phyloP scores from a whole-genome alignment of 2,329 filamentous ascomycete species.

The Niveomyces coronatus region DNA sequence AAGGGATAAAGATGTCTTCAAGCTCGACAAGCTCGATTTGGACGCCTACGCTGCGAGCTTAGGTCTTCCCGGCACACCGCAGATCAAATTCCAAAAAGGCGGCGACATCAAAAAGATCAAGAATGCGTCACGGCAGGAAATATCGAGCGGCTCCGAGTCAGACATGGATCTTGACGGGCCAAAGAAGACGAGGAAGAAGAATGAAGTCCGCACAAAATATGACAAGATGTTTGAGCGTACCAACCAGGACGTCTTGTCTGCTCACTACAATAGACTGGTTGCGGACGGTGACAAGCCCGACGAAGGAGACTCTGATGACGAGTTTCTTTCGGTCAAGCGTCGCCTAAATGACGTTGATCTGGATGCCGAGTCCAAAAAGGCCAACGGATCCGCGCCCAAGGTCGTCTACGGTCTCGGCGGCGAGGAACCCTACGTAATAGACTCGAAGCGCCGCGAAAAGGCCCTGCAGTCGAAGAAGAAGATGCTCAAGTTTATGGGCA shows the following conservation, averaged over 20 bases:
- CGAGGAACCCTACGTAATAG: constrained; percentile 68
- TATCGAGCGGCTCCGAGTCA: constrained; percentile 52
- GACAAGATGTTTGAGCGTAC: constrained; percentile 96
- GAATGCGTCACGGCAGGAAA: constrained; percentile 63
- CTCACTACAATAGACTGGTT: constrained; percentile 75
- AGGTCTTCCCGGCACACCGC: constrained; percentile 81
- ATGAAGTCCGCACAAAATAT: constrained; percentile 80
- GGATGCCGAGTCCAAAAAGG: constrained; percentile 37
- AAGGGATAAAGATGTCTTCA: constrained; percentile 85
- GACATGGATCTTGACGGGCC: constrained; percentile 42
- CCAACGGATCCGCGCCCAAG: constrained; percentile 36
- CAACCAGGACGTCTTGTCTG: constrained; percentile 92
- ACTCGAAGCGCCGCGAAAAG: constrained; percentile 93
- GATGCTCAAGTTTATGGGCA: constrained; percentile 80
- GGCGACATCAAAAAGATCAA: constrained; percentile 80
- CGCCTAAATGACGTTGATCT: constrained; percentile 64
- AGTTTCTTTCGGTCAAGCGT: constrained; percentile 84
- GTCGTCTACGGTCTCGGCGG: constrained; percentile 58
- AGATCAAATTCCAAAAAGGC: constrained; percentile 87
- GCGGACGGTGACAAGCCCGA: constrained; percentile 44
- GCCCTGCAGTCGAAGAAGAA: constrained; percentile 93
- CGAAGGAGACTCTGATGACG: constrained; percentile 56
- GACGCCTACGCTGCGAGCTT: constrained; percentile 79
- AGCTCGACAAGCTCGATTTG: constrained; percentile 70
- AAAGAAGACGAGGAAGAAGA: constrained; percentile 32